Conservation (phyloP, 1,284 basidiomycete species). For the Fistulinella cinereoalba region DNA sequence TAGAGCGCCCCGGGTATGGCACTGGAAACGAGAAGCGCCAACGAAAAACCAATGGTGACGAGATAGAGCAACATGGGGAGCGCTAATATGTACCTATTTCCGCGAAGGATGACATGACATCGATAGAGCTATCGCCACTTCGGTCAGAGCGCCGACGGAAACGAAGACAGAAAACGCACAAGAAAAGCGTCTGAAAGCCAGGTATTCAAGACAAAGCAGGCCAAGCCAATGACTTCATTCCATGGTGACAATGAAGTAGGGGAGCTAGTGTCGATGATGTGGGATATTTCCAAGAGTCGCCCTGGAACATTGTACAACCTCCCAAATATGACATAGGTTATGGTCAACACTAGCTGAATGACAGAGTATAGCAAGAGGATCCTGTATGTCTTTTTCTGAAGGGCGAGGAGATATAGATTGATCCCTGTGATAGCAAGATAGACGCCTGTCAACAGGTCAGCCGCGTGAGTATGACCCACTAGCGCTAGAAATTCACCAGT, state of each 20-base stretch:
- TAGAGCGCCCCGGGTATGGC: no score
- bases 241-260: no score
- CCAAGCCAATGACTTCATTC: conserved; percentile 12
- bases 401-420: conserved; percentile 21
- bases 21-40: conserved; percentile 14
- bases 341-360: conserved; percentile 20
- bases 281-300: conserved; percentile 13
- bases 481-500: no score
- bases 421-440: conserved; percentile 15
- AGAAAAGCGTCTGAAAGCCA: conserved; percentile 27
- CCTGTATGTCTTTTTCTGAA: conserved; percentile 18
- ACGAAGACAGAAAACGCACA: conserved; percentile 8
- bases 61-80: conserved; percentile 16
- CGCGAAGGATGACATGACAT: conserved; percentile 20
- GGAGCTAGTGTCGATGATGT: no score
- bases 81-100: neutral
- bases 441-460: no score
- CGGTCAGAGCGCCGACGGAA: neutral
- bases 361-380: conserved; percentile 15
- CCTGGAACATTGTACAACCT: conserved; percentile 14
- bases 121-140: conserved; percentile 23
- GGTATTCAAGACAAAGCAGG: conserved; percentile 22
- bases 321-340: conserved; percentile 16
- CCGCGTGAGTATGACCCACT: no score
- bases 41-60: conserved; percentile 12